Percentiles rank a stretch among this genome's conserved stretches.
phyloP scores from a whole-genome alignment of 148 eudicot species.

The Heliamphora exappendiculata region DNA sequence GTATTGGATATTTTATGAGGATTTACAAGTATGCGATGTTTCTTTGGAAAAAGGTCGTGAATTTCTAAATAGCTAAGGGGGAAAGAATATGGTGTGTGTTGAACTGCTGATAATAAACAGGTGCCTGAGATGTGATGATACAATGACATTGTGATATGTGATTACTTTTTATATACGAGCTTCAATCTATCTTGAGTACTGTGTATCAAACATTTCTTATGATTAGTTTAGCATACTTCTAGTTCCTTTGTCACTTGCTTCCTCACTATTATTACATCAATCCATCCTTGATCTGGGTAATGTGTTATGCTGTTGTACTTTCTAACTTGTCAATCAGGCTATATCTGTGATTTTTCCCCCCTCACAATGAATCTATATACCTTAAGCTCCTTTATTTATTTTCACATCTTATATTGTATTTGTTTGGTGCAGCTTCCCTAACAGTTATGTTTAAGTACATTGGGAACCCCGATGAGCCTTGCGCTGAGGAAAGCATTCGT shows the following conservation, averaged over 20 bases:
- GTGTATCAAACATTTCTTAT: background rate
- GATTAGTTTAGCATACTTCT: background rate
- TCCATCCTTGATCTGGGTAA: constrained; percentile 1
- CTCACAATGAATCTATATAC: background rate
- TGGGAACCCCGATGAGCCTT: constrained; percentile 55
- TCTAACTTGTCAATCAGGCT: background rate
- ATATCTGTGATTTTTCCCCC: background rate
- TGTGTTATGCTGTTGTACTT: background rate
- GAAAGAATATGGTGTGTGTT: background rate
- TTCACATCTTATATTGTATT: background rate
- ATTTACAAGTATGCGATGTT: background rate
- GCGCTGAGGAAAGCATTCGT: constrained; percentile 60
- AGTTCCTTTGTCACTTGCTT: background rate
- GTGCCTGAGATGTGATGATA: background rate
- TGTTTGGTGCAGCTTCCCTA: constrained; percentile 62
- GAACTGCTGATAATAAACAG: background rate
- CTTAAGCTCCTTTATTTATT: background rate
- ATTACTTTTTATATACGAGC: background rate
- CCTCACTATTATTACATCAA: background rate
- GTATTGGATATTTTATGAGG: background rate
- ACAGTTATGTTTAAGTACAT: constrained; percentile 73
- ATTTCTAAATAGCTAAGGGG: background rate
- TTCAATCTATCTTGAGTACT: background rate
- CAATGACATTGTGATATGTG: background rate
- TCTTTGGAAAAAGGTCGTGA: too few relatives aligned